phyloP scores from a whole-genome alignment of 306 rosid species.

The Psophocarpus tetragonolobus region DNA sequence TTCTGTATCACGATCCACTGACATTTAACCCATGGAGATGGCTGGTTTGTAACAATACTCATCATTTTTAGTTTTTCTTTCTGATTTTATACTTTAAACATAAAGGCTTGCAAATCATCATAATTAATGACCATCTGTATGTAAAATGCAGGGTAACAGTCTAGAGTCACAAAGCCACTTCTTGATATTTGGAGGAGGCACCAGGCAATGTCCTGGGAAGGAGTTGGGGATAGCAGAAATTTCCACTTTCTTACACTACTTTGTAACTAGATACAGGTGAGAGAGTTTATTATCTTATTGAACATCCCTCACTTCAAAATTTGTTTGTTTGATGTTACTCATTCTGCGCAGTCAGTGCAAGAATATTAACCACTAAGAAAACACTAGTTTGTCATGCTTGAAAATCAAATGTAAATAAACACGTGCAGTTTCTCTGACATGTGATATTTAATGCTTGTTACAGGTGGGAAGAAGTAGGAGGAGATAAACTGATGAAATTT shows the following conservation, averaged over 20 bases:
- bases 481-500: conserved; percentile 87
- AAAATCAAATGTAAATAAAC: not conserved
- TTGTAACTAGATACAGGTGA: conserved; percentile 96
- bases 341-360: too few relatives aligned
- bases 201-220: conserved; percentile 92
- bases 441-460: conserved; percentile 27
- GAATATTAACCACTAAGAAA: not conserved
- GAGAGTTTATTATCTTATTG: conserved; percentile 35
- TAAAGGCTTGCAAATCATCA: not conserved
- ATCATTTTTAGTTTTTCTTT: not conserved
- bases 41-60: conserved; percentile 66
- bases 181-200: conserved; percentile 96
- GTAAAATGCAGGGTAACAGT: conserved; percentile 69
- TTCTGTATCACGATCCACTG: conserved; percentile 78
- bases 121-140: conserved; percentile 13
- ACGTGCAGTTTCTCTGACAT: conserved; percentile 31
- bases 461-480: conserved; percentile 99
- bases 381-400: conserved; percentile 25
- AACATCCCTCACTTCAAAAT: not conserved
- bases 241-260: conserved; percentile 85
- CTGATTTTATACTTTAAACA: not conserved
- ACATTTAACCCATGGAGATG: conserved; percentile 97
- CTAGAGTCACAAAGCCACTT: conserved; percentile 68
- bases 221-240: conserved; percentile 94
- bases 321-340: not conserved